Evolutionary conservation across 371 early-diverging fungal species (phyloP).

Genomic region (Gilbertella persicaria): DNA sequence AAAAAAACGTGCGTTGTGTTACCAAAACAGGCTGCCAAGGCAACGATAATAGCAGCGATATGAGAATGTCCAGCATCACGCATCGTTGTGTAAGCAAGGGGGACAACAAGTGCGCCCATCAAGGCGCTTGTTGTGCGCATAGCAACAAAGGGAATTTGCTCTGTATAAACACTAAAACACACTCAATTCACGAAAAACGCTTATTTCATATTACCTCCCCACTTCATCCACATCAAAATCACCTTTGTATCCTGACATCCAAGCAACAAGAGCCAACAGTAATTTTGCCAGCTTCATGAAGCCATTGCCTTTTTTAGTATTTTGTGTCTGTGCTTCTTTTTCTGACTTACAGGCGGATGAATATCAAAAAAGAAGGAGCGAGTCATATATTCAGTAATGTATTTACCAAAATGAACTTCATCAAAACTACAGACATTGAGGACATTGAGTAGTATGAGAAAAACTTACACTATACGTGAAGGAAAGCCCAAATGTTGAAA

Average conservation of each 20-base stretch:
- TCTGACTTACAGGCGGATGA: conserved; percentile 35
- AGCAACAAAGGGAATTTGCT: conserved; percentile 79
- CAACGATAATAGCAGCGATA: conserved; percentile 69
- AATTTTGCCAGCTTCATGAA: background rate
- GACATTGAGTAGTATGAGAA: too few relatives aligned
- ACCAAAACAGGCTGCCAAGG: conserved; percentile 72
- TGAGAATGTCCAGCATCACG: conserved; percentile 73
- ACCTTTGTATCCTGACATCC: conserved; percentile 83
- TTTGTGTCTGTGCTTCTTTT: background rate
- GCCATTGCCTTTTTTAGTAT: background rate
- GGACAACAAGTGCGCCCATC: conserved; percentile 74
- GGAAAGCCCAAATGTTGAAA: background rate
- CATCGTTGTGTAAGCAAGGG: conserved; percentile 81
- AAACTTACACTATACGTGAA: background rate
- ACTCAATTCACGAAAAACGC: background rate
- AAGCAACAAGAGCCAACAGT: conserved; percentile 81
- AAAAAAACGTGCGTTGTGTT: conserved; percentile 20
- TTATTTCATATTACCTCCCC: conserved; percentile 57
- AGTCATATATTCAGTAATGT: conserved; percentile 90
- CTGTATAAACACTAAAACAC: conserved; percentile 31
- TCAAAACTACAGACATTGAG: conserved; percentile 67
- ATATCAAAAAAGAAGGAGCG: conserved; percentile 97
- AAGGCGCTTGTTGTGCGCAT: conserved; percentile 81
- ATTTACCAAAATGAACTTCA: conserved; percentile 99
- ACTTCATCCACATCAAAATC: conserved; percentile 85